These are phyloP conservation scores for Plantago elongata DNA, from an alignment of 257 asterid species.

Conservation along the genomic window DNA sequence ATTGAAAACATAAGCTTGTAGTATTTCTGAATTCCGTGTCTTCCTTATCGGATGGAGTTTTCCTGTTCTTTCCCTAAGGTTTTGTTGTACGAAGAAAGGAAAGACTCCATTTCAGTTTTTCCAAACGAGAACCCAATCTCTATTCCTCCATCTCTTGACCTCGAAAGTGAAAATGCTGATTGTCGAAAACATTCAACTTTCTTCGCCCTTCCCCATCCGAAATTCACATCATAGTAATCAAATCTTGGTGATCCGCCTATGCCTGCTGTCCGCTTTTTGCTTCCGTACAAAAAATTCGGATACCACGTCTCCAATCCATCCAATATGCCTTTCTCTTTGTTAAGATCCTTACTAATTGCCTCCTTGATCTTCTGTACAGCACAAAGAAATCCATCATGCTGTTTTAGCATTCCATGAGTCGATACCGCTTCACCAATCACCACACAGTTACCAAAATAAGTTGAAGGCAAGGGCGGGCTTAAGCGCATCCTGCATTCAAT, in stretches of 20 bases:
- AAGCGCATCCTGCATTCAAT: constrained; percentile 8
- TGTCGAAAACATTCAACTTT: constrained; percentile 22
- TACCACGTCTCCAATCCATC: background rate
- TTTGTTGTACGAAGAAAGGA: background rate
- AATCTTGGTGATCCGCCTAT: constrained; percentile 11
- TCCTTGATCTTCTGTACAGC: constrained; percentile 1
- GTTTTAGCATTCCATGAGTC: constrained; percentile 9
- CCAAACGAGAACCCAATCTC: constrained; percentile 21
- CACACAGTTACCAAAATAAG: constrained; percentile 12
- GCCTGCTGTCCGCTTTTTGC: background rate
- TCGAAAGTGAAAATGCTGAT: constrained; percentile 18
- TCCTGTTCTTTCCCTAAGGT: background rate
- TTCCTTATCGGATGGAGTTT: too few relatives aligned
- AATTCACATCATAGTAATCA: constrained; percentile 20
- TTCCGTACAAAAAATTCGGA: too few relatives aligned
- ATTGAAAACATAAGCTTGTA: too few relatives aligned
- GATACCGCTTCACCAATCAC: background rate
- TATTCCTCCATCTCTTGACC: constrained; percentile 19
- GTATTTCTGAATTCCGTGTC: too few relatives aligned
- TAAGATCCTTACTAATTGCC: background rate
- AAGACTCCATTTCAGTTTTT: constrained; percentile 19
- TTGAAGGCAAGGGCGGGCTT: constrained; percentile 11
- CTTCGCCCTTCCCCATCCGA: constrained; percentile 25
- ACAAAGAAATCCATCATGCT: background rate
- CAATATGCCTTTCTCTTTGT: constrained; percentile 4